Conservation (phyloP, 495 filamentous ascomycete species). For the Acidiella bohemica region DNA sequence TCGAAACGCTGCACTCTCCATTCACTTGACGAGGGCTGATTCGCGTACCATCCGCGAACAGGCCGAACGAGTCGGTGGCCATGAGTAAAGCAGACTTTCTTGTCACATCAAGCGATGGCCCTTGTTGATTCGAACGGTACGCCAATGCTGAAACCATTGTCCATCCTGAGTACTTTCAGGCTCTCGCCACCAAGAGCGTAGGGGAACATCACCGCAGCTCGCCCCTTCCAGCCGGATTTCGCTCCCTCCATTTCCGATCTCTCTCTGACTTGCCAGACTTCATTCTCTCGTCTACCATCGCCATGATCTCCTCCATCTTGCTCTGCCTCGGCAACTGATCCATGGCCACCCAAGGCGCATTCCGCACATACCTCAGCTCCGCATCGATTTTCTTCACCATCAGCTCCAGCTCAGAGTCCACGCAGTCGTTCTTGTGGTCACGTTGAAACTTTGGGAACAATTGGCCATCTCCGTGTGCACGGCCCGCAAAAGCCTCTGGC, state of each 20-base stretch:
- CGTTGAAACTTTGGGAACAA: constrained; percentile 60
- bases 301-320: constrained; percentile 44
- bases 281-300: constrained; percentile 66
- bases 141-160: too few species aligned
- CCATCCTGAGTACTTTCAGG: too few species aligned
- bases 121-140: too few species aligned
- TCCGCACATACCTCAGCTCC: constrained; percentile 71
- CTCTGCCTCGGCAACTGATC: constrained; percentile 68
- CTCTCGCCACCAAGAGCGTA: too few species aligned
- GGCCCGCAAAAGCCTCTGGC: constrained; percentile 27
- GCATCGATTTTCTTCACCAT: constrained; percentile 54
- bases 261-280: constrained; percentile 53
- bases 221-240: constrained; percentile 26
- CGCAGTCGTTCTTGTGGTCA: constrained; percentile 65
- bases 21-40: too few species aligned
- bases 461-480: constrained; percentile 38
- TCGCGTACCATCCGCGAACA: too few species aligned
- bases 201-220: constrained; percentile 25
- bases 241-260: constrained; percentile 33
- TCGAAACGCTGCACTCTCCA: too few species aligned
- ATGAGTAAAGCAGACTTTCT: too few species aligned
- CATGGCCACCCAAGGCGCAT: constrained; percentile 78
- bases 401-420: constrained; percentile 62
- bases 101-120: too few species aligned
- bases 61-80: too few species aligned